These are phyloP conservation scores for Sporobolomyces phaffii DNA, from an alignment of 768 basidiomycete genomes.

Conservation along the genomic window DNA sequence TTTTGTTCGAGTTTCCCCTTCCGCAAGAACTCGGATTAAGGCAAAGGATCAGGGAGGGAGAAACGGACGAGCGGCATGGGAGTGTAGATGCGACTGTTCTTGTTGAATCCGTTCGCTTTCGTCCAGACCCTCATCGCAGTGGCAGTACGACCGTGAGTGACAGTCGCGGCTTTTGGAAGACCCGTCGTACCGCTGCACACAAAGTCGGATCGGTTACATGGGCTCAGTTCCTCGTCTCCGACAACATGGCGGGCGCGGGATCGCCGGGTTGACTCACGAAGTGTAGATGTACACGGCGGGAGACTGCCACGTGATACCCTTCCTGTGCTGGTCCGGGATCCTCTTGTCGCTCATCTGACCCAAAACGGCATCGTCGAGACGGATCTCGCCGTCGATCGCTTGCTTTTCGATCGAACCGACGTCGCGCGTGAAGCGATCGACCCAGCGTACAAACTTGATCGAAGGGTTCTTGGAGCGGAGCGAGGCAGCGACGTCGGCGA, in stretches of 20 bases:
- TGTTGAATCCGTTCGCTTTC: slow-evolving; percentile 15
- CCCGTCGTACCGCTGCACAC: not conserved
- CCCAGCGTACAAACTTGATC: slow-evolving; percentile 8
- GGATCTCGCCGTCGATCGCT: slow-evolving; percentile 6
- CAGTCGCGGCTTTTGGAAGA: slow-evolving; percentile 23
- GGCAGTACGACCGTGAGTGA: slow-evolving; percentile 17
- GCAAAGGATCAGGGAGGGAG: not conserved
- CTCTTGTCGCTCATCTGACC: not conserved
- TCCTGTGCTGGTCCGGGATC: slow-evolving; percentile 19
- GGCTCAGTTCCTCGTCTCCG: too few species aligned
- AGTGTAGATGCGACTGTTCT: slow-evolving; percentile 32
- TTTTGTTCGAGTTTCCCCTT: too few species aligned
- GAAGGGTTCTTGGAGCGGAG: not conserved
- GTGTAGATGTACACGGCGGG: slow-evolving; percentile 36
- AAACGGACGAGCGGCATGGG: slow-evolving; percentile 33
- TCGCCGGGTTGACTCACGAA: slow-evolving; percentile 11
- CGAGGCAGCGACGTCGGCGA: slow-evolving; percentile 6
- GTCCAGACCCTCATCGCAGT: slow-evolving; percentile 23
- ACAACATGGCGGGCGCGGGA: too few species aligned
- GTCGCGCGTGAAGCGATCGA: slow-evolving; percentile 12
- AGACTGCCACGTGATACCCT: slow-evolving; percentile 20
- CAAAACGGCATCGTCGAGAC: not conserved
- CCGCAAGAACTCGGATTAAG: not conserved
- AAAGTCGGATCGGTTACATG: too few species aligned
- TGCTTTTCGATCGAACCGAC: not conserved